Evolutionary conservation across 208 protist genomes (phyloP), one percentile per base, ranked within the genome.

Genomic region (Herpetomonas samuelpessoai): DNA sequence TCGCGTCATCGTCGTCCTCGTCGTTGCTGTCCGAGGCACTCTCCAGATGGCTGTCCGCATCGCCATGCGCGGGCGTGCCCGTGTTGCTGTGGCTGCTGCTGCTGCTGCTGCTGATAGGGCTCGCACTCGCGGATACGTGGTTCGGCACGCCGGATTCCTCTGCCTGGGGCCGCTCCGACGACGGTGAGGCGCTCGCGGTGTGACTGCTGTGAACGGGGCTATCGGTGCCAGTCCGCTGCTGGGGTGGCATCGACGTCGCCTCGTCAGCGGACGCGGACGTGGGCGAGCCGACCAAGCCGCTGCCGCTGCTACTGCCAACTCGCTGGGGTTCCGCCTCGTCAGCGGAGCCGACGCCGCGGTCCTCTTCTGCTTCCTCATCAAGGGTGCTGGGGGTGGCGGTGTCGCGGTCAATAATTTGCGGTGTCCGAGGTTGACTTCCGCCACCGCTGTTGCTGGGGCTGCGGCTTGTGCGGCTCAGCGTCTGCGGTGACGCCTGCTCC

Each of bases 341-440:
- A 38, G 24, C 22, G 26, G 19, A 41, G 16, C 22, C 51, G 16
- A 30, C 38, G 24, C 57, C 47, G 47, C 27, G n/a, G 18, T 21
- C 30, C 1, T 71, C 65, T 0, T 81, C 68, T 14, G 68, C 64
- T 7, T 79, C 76, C 24, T 84, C 76, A 31, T 74, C 74, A 3
- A 91, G 57, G 48, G 75, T 79, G 56, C 80, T 91, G 16, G 80
- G 77, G 4, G 84, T 91, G 1, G 68, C 74, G 57, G 74, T 75
- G 51, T 84, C 79, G 6, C 68, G 57, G 44, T 65, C 65, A 44
- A 63, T 59, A 16, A 63, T 21, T 21, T 51, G 35, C 14, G 44
- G 58, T 10, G 45, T 47, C 0, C 47, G 49, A 10, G 25, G 25
- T 30, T 51, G 49, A 0, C 45, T 41, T 27, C 65, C 28, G 49